Evolutionary conservation across 345 rosid genomes (phyloP), one percentile per base, ranked within the genome.

Genomic region (Mangifera indica): DNA sequence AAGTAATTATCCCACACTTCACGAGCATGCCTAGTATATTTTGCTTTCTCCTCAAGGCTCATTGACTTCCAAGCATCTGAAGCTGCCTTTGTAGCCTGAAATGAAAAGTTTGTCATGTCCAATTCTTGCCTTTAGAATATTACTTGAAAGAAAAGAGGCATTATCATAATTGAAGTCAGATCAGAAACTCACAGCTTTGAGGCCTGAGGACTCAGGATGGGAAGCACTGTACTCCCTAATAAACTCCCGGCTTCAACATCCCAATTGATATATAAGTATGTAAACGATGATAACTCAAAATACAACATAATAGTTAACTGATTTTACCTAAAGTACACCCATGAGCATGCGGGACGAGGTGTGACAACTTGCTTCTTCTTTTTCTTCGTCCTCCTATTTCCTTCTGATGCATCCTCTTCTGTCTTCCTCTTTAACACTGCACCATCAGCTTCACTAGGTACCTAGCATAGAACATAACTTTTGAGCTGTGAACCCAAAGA

Each of bases 1-100:
- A 83, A 83, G 81, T 83, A 83, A 78, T 61, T 22, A 78, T 83
- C 84, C 87, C 87, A 83, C 46, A 83, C 79, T 67, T 83, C 84
- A 76, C 87, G 81, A 60, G 87, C 79, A 40, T 45, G 82, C 75
- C 59, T 76, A 61, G 87, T 83, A 58, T 83, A 83, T 74, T 76
- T 80, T 73, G 72, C 79, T 81, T 83, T 83, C 70, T 83, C 87
- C 72, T 78, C 87, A 60, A 34, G 15, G 48, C 70, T 81, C 87
- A 83, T 83, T 44, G 78, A 80, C 69, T 83, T 81, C 87, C 87
- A 83, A 52, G 82, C 84, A 73, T 81, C 72, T 0, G 87, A 83
- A 54, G 87, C 87, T 49, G 84, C 87, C 63, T 78, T 83, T 48
- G 87, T 83, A 37, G 87, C 87, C 87, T 83, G 69, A 57, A 58